Conservation (phyloP, 2,329 filamentous ascomycete species). For the Delphinella strobiligena region DNA sequence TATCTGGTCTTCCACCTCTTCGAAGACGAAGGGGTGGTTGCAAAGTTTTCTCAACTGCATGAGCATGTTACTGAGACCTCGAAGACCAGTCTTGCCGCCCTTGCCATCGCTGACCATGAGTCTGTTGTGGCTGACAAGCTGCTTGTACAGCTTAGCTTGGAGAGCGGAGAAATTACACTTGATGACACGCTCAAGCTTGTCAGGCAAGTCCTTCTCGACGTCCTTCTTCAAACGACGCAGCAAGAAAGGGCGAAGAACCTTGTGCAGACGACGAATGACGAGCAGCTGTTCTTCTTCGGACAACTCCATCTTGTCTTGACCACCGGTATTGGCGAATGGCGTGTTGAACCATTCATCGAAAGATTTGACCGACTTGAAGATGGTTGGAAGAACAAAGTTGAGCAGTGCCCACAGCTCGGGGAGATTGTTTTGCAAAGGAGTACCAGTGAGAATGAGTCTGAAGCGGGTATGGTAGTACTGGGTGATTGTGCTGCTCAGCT, state of each 20-base stretch:
- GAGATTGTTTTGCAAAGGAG: slow-evolving; percentile 92
- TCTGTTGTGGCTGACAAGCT: slow-evolving; percentile 91
- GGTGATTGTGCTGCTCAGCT: slow-evolving; percentile 87
- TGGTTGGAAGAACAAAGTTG: slow-evolving; percentile 95
- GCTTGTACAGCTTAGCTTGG: slow-evolving; percentile 89
- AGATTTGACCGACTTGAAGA: slow-evolving; percentile 97
- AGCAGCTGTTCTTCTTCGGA: slow-evolving; percentile 99
- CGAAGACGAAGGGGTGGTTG: slow-evolving; percentile 98
- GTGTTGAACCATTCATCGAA: slow-evolving; percentile 99
- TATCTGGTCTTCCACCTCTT: slow-evolving; percentile 96
- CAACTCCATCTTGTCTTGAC: slow-evolving; percentile 96
- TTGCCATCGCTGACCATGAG: slow-evolving; percentile 91
- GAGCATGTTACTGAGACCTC: slow-evolving; percentile 97
- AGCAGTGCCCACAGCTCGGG: slow-evolving; percentile 94
- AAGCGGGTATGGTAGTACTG: slow-evolving; percentile 92
- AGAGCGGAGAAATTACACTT: slow-evolving; percentile 97
- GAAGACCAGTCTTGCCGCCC: slow-evolving; percentile 85
- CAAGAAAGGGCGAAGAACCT: slow-evolving; percentile 92
- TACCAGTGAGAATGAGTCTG: slow-evolving; percentile 93
- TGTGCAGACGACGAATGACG: slow-evolving; percentile 94
- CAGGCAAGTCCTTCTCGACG: slow-evolving; percentile 94
- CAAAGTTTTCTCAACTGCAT: slow-evolving; percentile 98
- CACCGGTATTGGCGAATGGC: slow-evolving; percentile 93
- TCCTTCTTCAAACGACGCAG: slow-evolving; percentile 98
- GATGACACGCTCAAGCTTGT: slow-evolving; percentile 98